Base-by-base conservation (phyloP, 768 basidiomycete genomes). In the Coprinellus micaceus region DNA sequence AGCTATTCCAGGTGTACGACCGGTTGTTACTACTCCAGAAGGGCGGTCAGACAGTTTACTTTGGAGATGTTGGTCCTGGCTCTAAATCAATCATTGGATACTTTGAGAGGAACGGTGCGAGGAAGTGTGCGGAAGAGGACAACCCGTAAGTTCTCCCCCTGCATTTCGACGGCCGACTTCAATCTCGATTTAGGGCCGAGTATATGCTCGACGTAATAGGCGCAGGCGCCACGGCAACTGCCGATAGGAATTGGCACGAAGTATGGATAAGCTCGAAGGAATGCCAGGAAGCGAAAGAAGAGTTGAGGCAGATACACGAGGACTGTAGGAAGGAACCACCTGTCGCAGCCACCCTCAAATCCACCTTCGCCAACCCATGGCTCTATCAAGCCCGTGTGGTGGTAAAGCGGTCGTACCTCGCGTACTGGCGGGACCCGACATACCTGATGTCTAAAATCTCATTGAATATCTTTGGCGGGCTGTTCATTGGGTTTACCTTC, bases 1-100 rank as follows among this genome's bases (percentile, higher is more conserved):
- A 93, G 64, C 73, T 94, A 25, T 95, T 94, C n/a, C 53, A 77
- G 72, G 82, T 81, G 37, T 94, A 94, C 60, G 93, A 95, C 63
- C 72, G 86, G 28, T 73, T 96, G 1, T 73, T 95, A 7, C 77
- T 96, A 0, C 76, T 96, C 3, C 79, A 83, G 44, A 82, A 83
- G 60, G 93, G 94, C 12, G 94, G 94, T 54, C 69, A 87, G 61
- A 85, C 78, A 2, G 86, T 86, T 7, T 91, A 88, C 69, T 88
- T 87, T 60, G 87, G 88, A 9, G 84, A 89, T 52, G 66, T 91
- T 24, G 91, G 91, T 0, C 80, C 86, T 56, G 76, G 89, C 0
- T 66, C 75, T 7, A 81, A 81, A 0, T 6, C 33, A 13, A 67
- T 94, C 19, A 82, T 92, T 53, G 65, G 77, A n/a, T 94, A 95